A percentile compares a stretch with the other conserved stretches of the same genome.
Evolutionary conservation across 2,329 filamentous ascomycete species (phyloP).

Genomic region (Xylariales sp.): DNA sequence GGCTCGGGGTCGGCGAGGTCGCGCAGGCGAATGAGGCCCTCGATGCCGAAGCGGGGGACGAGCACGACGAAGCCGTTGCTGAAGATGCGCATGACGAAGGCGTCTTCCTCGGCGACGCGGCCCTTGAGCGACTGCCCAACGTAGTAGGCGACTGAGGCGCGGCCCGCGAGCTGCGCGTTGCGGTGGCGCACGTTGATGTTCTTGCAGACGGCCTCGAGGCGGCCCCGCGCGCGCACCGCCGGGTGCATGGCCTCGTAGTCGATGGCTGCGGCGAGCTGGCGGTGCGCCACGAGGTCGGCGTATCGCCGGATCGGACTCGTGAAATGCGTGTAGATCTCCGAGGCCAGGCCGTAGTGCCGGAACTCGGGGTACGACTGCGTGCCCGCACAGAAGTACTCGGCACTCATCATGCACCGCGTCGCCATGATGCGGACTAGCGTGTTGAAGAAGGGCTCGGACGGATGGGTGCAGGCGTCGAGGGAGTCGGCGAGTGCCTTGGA

Average conservation of each 20-base stretch:
- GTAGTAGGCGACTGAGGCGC: slow-evolving; percentile 96
- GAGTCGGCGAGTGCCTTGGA: slow-evolving; percentile 95
- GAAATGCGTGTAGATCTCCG: slow-evolving; percentile 98
- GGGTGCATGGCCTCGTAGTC: slow-evolving; percentile 89
- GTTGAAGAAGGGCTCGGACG: slow-evolving; percentile 93
- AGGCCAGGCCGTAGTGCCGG: slow-evolving; percentile 95
- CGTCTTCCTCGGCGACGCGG: slow-evolving; percentile 81
- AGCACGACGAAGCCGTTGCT: slow-evolving; percentile 98
- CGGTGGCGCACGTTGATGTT: slow-evolving; percentile 98
- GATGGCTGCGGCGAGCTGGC: slow-evolving; percentile 94
- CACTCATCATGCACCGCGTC: slow-evolving; percentile 98
- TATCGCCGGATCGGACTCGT: slow-evolving; percentile 97
- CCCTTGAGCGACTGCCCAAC: slow-evolving; percentile 95
- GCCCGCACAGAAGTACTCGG: slow-evolving; percentile 97
- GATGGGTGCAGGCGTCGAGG: slow-evolving; percentile 84
- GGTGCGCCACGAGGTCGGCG: slow-evolving; percentile 93
- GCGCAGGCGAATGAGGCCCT: slow-evolving; percentile 86
- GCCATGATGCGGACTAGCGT: slow-evolving; percentile 97
- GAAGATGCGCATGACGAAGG: slow-evolving; percentile 97
- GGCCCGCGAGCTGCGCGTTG: slow-evolving; percentile 94
- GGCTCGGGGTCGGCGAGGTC: slow-evolving; percentile 84
- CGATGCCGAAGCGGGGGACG: slow-evolving; percentile 94
- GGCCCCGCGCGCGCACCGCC: slow-evolving; percentile 81
- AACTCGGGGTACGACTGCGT: slow-evolving; percentile 94
- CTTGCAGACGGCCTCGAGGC: slow-evolving; percentile 93